phyloP scores from a whole-genome alignment of 345 rosid species.

The Populus alba region DNA sequence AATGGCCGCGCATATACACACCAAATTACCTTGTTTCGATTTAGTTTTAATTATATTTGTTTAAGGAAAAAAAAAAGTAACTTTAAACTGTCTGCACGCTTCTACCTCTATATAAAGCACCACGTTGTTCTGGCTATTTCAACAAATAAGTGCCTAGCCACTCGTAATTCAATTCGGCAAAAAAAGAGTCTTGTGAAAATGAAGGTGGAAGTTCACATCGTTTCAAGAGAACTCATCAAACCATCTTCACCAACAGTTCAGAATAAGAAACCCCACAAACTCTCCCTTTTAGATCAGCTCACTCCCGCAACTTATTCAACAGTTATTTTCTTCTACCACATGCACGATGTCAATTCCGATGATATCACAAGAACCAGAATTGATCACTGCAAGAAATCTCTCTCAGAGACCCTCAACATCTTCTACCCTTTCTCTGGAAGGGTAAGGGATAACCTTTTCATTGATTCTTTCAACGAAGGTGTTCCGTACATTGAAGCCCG shows the following conservation, averaged over 20 bases:
- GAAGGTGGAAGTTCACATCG: slow-evolving; percentile 9
- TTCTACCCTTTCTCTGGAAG: slow-evolving; percentile 26
- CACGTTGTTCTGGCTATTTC: too few relatives aligned
- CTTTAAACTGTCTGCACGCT: too few relatives aligned
- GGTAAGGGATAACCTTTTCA: slow-evolving; percentile 2
- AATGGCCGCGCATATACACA: too few relatives aligned
- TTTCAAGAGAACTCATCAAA: slow-evolving; percentile 19
- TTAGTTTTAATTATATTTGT: too few relatives aligned
- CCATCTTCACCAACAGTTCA: slow-evolving; percentile 18
- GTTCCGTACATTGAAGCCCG: slow-evolving; percentile 13
- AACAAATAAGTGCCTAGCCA: too few relatives aligned
- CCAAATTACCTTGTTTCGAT: too few relatives aligned
- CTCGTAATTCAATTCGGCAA: too few relatives aligned
- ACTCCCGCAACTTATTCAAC: slow-evolving; percentile 24
- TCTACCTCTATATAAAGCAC: too few relatives aligned
- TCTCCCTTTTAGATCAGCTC: slow-evolving; percentile 20
- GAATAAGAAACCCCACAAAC: slow-evolving; percentile 8
- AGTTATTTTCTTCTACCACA: slow-evolving; percentile 18
- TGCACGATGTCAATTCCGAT: background rate
- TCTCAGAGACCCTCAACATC: slow-evolving; percentile 14
- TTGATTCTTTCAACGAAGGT: slow-evolving; percentile 20
- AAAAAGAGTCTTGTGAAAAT: too few relatives aligned
- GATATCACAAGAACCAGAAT: background rate
- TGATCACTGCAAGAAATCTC: slow-evolving; percentile 11
- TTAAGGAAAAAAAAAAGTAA: too few relatives aligned